Conservation (phyloP, 805 yeast species). For the Candida maris region DNA sequence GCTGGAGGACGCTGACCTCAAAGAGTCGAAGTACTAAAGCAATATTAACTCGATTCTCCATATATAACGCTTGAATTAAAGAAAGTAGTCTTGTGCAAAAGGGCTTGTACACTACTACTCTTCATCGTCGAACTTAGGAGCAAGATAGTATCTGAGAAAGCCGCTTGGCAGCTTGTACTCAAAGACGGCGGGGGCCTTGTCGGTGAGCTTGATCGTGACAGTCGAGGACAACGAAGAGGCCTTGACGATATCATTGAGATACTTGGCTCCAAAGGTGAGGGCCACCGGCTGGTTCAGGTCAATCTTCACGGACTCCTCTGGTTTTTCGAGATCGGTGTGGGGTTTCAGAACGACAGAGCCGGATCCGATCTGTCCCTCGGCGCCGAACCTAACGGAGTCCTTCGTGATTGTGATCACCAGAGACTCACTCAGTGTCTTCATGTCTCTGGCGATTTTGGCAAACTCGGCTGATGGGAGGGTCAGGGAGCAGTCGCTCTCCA, state of each 20-base stretch:
- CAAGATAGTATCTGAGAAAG: slow-evolving; percentile 89
- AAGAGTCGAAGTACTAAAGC: slow-evolving; percentile 24
- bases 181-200: slow-evolving; percentile 89
- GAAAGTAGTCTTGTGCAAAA: no score
- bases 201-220: slow-evolving; percentile 82
- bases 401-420: slow-evolving; percentile 82
- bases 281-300: slow-evolving; percentile 83
- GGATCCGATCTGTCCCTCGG: slow-evolving; percentile 89
- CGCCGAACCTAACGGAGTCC: slow-evolving; percentile 83
- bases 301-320: slow-evolving; percentile 70
- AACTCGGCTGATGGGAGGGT: slow-evolving; percentile 87
- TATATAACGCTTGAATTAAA: no score
- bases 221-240: slow-evolving; percentile 75
- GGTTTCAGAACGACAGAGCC: slow-evolving; percentile 88
- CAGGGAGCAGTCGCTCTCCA: slow-evolving; percentile 83
- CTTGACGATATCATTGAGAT: slow-evolving; percentile 85
- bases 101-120: slow-evolving; percentile 42
- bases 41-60: no score
- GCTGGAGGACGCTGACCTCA: slow-evolving; percentile 17
- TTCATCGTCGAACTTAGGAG: slow-evolving; percentile 96
- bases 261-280: slow-evolving; percentile 87
- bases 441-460: slow-evolving; percentile 84
- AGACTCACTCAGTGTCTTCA: slow-evolving; percentile 83
- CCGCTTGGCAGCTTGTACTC: slow-evolving; percentile 92
- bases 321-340: slow-evolving; percentile 71